Evolutionary conservation across 2,329 filamentous ascomycete species (phyloP).

Genomic region (Xylariaceae sp.): DNA sequence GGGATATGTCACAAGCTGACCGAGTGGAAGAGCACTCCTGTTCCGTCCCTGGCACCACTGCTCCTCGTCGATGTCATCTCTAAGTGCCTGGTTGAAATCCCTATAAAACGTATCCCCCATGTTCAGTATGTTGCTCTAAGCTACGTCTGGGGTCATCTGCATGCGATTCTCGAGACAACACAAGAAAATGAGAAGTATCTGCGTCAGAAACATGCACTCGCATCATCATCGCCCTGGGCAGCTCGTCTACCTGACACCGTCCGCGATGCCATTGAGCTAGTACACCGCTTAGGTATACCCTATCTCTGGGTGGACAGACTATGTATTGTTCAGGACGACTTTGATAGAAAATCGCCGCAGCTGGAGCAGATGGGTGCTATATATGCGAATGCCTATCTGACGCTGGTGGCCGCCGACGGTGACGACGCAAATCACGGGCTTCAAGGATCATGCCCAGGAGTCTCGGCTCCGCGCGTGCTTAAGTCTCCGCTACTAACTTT

Average conservation of each 20-base stretch:
- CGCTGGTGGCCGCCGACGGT: conserved; percentile 7
- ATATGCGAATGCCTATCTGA: conserved; percentile 10
- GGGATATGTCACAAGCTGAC: too few relatives aligned
- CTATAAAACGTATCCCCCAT: too few relatives aligned
- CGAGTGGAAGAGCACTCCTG: too few relatives aligned
- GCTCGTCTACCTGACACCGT: not conserved
- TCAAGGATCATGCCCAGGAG: conserved; percentile 1
- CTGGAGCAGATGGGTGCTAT: conserved; percentile 9
- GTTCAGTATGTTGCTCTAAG: conserved; percentile 3
- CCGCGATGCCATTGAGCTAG: not conserved
- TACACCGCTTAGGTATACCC: not conserved
- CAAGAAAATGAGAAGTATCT: too few relatives aligned
- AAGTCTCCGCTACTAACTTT: not conserved
- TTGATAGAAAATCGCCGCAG: not conserved
- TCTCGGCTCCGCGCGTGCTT: conserved; percentile 4
- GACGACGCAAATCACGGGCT: conserved; percentile 2
- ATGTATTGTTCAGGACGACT: conserved; percentile 6
- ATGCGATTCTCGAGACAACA: not conserved
- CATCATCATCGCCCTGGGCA: not conserved
- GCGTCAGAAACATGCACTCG: too few relatives aligned
- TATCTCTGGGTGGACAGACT: conserved; percentile 2
- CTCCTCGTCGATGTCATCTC: too few relatives aligned
- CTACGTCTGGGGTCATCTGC: conserved; percentile 7
- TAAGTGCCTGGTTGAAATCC: too few relatives aligned
- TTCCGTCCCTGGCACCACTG: too few relatives aligned